A percentile compares a stretch with the other conserved stretches of the same genome.
Evolutionary conservation across 805 yeast genomes (phyloP).

Genomic region (Hanseniaspora occidentalis): DNA sequence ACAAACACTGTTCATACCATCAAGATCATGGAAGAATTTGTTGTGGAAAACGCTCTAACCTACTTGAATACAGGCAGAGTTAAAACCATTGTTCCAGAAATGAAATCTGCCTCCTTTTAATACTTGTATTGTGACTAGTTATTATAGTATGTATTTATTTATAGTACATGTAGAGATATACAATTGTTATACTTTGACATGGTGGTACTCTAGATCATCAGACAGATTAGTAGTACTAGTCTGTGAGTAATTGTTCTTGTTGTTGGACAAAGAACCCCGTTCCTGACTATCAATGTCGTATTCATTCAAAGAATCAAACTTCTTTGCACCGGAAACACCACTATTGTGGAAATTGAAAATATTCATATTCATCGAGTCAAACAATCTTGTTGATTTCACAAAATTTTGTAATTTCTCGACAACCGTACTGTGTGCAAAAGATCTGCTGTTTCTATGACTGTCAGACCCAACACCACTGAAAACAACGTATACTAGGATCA

Average conservation of each 20-base stretch:
- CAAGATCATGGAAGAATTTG: constrained; percentile 68
- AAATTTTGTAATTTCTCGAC: background rate
- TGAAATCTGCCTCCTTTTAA: constrained; percentile 26
- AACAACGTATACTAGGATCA: background rate
- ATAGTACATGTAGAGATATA: background rate
- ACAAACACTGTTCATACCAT: constrained; percentile 68
- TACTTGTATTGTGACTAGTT: constrained; percentile 6
- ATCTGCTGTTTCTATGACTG: no score
- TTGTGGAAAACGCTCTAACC: constrained; percentile 52
- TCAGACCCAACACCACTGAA: no score
- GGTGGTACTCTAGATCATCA: background rate
- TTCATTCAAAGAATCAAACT: background rate
- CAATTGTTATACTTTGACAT: background rate
- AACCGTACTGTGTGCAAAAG: no score
- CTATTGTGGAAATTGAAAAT: no score
- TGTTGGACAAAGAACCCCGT: background rate
- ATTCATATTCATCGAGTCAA: no score
- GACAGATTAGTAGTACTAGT: background rate
- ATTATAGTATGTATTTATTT: background rate
- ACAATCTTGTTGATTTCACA: no score
- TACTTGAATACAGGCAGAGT: constrained; percentile 57
- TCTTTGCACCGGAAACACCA: no score
- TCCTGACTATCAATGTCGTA: background rate
- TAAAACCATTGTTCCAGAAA: constrained; percentile 71
- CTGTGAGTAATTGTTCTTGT: background rate